Base-by-base conservation (phyloP, 768 basidiomycete genomes). In the Calocera cornea region DNA sequence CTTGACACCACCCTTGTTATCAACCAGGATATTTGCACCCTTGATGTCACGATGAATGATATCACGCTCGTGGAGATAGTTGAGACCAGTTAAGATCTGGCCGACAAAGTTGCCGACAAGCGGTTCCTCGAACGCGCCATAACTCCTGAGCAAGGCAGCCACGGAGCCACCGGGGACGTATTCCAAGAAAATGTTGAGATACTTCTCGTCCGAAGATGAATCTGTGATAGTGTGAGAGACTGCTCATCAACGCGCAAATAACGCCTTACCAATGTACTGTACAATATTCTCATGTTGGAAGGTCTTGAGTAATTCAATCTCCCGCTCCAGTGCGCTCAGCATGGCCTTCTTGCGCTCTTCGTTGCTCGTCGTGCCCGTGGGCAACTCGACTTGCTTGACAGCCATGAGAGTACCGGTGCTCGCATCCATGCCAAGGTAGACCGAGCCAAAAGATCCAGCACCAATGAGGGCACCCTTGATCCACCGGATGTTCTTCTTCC, bases 11-110 rank as follows among this genome's bases (percentile, higher is more conserved):
- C 94, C 93, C 76, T 95, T 95, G 79, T 97, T 97, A 75, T 97
- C 95, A 1, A 97, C 94, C 67, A 99, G 86, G 67, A 99, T 97
- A 75, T 99, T 98, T 40, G 91, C 97, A 24, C 97, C 97, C 74
- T 99, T 99, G 81, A 99, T 99, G 74, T 99, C 97, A 12, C 94
- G 89, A 77, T 97, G 94, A 67, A 97, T 93, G 76, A 97, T 97
- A 71, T 90, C 92, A 14, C 90, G 85, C 71, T 92, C 90, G 71
- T 97, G 94, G 12, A 97, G 83, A 72, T 97, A 97, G 73, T 87
- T 84, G 66, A 97, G 82, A 12, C 94, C 94, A 64, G 86, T 85
- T 47, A 95, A 80, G 70, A 95, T 95, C 76, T 97, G 95, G 27
- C 90, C 84, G 64, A 95, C 90, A 75, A 95, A 97, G 73, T 91